Evolutionary conservation across 2,329 filamentous ascomycete genomes (phyloP), one percentile per base, ranked within the genome.

Genomic region (Thielaviopsis euricoi): DNA sequence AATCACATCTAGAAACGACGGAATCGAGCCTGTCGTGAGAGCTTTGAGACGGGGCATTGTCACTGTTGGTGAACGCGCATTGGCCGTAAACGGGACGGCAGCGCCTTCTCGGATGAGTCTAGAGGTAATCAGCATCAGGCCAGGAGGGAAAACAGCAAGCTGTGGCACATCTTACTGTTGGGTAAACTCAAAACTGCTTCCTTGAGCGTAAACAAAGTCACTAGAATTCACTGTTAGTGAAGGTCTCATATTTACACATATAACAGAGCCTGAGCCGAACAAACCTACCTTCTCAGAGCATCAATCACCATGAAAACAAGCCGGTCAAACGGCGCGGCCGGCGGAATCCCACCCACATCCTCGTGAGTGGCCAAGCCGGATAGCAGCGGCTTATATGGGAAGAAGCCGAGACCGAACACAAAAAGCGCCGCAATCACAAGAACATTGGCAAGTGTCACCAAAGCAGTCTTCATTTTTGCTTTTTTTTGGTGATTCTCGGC

Each of bases 11-110:
- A 97, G 81, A 69, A 98, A 98, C 1, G 91, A 97, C 2, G 93
- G 93, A n/a, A 95, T 93, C 1, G 91, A 96, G 61, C 93, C 93
- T 1, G 93, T 97, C 0, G 93, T 98, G 62, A 98, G 89, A 53
- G 93, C 89, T 73, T 98, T 98, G 65, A 98, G 83, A 62, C 91
- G 84, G 49, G 93, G 93, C 93, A 98, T 97, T 19, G 93, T 98
- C 61, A 98, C 91, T 7, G 93, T 98, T 1, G 93, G 93, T 55
- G 94, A 89, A n/a, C 88, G 86, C 19, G 93, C 93, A 77, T 95
- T 86, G 37, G 91, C 91, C 33, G 93, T 98, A 68, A 95, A 98
- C 2, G 93, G 93, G 43, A 97, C 76, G 6, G 93, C 94, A 60
- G 79, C 78, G 60, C 91, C 91, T 70, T 83, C 76, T 66, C 85